Evolutionary conservation across 129 eudicot genomes (phyloP).

Genomic region (Sambucus nigra): DNA sequence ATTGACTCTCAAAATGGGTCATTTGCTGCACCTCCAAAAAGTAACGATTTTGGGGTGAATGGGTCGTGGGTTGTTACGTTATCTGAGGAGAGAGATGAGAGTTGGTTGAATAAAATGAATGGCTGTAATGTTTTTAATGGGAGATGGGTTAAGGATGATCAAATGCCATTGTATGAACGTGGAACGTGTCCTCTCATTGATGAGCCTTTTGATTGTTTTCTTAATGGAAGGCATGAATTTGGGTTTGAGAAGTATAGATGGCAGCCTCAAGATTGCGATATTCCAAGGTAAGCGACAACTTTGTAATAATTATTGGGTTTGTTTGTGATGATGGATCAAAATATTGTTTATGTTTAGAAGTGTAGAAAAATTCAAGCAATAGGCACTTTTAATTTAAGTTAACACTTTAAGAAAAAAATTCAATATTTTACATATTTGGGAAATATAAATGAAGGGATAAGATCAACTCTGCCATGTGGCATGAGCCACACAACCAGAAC

Average conservation of each 20-base stretch:
- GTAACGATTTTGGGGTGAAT: neutral
- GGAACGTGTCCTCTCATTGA: slow-evolving; percentile 40
- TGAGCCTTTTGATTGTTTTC: slow-evolving; percentile 31
- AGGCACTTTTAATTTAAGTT: neutral
- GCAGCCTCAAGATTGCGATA: slow-evolving; percentile 37
- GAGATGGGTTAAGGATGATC: slow-evolving; percentile 37
- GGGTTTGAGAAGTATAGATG: slow-evolving; percentile 26
- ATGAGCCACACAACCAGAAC: too few relatives aligned
- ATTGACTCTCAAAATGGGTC: neutral
- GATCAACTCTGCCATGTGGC: too few relatives aligned
- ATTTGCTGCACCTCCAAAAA: neutral
- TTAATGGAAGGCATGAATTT: slow-evolving; percentile 29
- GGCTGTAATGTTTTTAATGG: slow-evolving; percentile 34
- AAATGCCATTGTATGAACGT: slow-evolving; percentile 24
- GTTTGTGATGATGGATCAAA: neutral
- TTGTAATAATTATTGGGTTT: neutral
- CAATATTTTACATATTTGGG: too few relatives aligned
- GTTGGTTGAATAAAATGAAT: slow-evolving; percentile 19
- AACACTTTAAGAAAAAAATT: too few relatives aligned
- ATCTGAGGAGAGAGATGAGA: neutral
- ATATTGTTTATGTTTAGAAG: neutral
- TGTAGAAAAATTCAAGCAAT: neutral
- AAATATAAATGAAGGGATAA: too few relatives aligned
- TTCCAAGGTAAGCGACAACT: slow-evolving; percentile 31
- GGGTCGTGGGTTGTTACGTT: neutral